Conservation (phyloP, 2,329 filamentous ascomycete species). For the Epichloe sp. region DNA sequence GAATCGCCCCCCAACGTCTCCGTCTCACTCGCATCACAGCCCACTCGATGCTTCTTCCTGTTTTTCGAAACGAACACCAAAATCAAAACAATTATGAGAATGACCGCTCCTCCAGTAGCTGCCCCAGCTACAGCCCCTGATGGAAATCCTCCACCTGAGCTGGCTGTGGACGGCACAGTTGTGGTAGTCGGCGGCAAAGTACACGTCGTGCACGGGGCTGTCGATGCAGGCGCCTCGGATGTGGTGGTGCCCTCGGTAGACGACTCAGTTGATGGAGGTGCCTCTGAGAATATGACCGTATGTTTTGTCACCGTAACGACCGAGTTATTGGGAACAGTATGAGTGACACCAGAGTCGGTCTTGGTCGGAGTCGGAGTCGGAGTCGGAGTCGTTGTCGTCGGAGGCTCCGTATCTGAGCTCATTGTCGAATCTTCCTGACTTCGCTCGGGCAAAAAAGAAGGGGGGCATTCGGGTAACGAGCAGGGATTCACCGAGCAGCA, state of each 20-base stretch:
- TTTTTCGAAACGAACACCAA: constrained; percentile 10
- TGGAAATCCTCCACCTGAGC: constrained; percentile 7
- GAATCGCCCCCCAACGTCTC: constrained; percentile 3
- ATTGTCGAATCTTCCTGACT: neutral
- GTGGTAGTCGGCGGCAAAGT: neutral
- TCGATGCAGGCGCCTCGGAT: neutral
- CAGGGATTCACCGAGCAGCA: constrained; percentile 36
- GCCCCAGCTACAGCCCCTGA: constrained; percentile 22
- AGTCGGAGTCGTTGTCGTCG: neutral
- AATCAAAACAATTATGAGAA: constrained; percentile 15
- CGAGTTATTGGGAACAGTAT: constrained; percentile 21
- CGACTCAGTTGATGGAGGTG: constrained; percentile 10
- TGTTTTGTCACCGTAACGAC: constrained; percentile 22
- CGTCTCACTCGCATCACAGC: constrained; percentile 3
- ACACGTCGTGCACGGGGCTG: neutral
- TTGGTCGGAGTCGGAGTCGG: constrained; percentile 7
- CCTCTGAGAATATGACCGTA: constrained; percentile 19
- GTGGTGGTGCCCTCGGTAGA: neutral
- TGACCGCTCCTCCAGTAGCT: constrained; percentile 16
- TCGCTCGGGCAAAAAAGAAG: constrained; percentile 16
- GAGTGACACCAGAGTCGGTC: constrained; percentile 24
- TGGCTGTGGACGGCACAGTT: neutral
- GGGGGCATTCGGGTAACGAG: constrained; percentile 6
- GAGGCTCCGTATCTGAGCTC: neutral
- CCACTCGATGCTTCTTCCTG: constrained; percentile 6